A percentile compares a stretch with the other conserved stretches of the same genome.
Evolutionary conservation across 2,329 filamentous ascomycete genomes (phyloP).

Genomic region (Aspergillus aculeatus): DNA sequence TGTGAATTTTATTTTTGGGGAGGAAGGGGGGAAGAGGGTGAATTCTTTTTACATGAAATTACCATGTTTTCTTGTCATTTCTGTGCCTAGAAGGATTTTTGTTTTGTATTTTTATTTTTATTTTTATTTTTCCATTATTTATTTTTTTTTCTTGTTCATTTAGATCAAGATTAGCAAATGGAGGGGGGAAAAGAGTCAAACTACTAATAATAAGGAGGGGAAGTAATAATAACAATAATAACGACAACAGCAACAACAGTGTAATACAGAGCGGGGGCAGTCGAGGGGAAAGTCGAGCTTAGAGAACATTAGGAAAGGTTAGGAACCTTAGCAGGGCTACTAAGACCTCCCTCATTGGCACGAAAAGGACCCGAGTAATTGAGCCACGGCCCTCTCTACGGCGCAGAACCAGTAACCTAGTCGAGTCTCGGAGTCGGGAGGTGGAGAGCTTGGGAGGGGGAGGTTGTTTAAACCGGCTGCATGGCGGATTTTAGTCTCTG

Average conservation of each 20-base stretch:
- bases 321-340: slow-evolving; percentile 12
- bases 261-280: slow-evolving; percentile 18
- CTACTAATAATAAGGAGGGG: slow-evolving; percentile 4
- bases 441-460: slow-evolving; percentile 19
- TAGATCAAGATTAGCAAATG: slow-evolving; percentile 6
- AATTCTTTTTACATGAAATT: not conserved
- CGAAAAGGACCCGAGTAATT: slow-evolving; percentile 11
- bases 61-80: not conserved
- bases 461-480: slow-evolving; percentile 7
- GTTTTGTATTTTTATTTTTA: not conserved
- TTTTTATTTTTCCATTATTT: slow-evolving; percentile 1
- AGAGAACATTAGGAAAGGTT: slow-evolving; percentile 14
- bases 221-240: slow-evolving; percentile 9
- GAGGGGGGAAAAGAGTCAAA: slow-evolving; percentile 5
- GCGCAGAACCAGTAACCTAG: slow-evolving; percentile 10
- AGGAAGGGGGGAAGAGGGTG: not conserved
- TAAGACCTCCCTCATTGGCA: slow-evolving; percentile 13
- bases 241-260: slow-evolving; percentile 1
- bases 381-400: slow-evolving; percentile 6
- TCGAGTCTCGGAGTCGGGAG: slow-evolving; percentile 24
- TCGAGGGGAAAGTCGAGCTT: slow-evolving; percentile 3
- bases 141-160: not conserved
- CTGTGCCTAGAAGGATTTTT: not conserved
- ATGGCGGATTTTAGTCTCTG: slow-evolving; percentile 3
- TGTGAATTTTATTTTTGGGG: slow-evolving; percentile 1